phyloP scores from a whole-genome alignment of 805 yeast species.

The Lipomyces chichibuensis region DNA sequence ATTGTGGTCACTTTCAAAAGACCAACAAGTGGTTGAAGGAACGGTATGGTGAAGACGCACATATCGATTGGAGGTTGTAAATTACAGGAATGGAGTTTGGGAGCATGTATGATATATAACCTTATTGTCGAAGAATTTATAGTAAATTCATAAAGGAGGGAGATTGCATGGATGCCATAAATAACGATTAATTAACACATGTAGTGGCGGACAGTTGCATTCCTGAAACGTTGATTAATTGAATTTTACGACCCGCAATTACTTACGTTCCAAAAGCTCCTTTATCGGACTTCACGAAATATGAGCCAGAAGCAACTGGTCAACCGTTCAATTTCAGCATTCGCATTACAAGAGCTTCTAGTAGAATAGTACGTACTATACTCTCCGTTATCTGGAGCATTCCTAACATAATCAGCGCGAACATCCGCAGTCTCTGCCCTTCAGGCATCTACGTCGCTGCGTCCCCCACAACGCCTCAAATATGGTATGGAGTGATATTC shows the following conservation, averaged over 20 bases:
- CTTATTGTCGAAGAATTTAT: neutral
- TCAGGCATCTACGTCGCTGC: constrained; percentile 28
- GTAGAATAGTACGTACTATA: constrained; percentile 14
- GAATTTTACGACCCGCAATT: neutral
- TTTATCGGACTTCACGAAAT: neutral
- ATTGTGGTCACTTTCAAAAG: constrained; percentile 68
- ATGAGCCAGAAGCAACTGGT: neutral
- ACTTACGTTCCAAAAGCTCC: neutral
- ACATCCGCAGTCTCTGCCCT: constrained; percentile 27
- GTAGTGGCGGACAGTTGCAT: no score
- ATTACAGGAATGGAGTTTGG: neutral
- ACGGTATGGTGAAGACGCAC: constrained; percentile 47
- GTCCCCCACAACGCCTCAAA: constrained; percentile 33
- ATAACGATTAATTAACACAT: no score
- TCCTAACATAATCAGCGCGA: constrained; percentile 19
- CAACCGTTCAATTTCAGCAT: constrained; percentile 8
- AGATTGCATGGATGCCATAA: neutral
- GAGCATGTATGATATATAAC: neutral
- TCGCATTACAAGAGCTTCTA: constrained; percentile 18
- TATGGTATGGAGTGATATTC: constrained; percentile 35
- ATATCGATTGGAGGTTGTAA: constrained; percentile 64
- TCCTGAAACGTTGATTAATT: neutral
- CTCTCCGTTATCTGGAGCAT: neutral
- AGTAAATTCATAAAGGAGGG: neutral
- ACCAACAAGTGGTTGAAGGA: constrained; percentile 76